Evolutionary conservation across 441 rosid genomes (phyloP).

Genomic region (Biscutella auriculata): DNA sequence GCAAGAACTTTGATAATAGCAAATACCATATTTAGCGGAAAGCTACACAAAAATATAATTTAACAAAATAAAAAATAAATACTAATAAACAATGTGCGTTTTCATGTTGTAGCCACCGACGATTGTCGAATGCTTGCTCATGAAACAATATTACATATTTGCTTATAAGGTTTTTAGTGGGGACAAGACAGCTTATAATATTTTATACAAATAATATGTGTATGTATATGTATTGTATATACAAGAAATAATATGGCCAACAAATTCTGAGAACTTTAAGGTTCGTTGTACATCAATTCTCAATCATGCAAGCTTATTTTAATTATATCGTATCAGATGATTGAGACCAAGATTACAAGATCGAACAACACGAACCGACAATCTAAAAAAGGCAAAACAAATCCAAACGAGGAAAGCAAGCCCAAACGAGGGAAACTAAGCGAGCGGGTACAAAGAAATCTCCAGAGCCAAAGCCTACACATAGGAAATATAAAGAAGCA

Average conservation of each 20-base stretch:
- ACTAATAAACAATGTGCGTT: not conserved
- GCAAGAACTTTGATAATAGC: not conserved
- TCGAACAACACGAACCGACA: too few species aligned
- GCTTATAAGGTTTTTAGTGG: too few species aligned
- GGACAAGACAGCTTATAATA: too few species aligned
- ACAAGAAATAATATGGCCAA: not conserved
- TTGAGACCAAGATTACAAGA: too few species aligned
- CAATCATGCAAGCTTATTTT: not conserved
- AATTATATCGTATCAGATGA: not conserved
- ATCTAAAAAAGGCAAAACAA: too few species aligned
- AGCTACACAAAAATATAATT: not conserved
- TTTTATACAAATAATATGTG: not conserved
- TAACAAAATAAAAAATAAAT: too few species aligned
- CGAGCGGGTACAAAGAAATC: too few species aligned
- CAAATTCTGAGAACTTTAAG: not conserved
- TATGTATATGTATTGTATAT: not conserved
- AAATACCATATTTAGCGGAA: conserved; percentile 3
- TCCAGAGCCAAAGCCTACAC: too few species aligned
- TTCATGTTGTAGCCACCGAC: not conserved
- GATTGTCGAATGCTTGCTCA: conserved; percentile 2
- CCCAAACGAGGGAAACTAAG: too few species aligned
- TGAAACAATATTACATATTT: not conserved
- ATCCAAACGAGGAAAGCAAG: too few species aligned
- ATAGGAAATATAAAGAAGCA: too few species aligned
- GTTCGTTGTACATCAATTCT: not conserved